Evolutionary conservation across 371 early-diverging fungal genomes (phyloP).

Genomic region (Dinochytrium kinnereticum): DNA sequence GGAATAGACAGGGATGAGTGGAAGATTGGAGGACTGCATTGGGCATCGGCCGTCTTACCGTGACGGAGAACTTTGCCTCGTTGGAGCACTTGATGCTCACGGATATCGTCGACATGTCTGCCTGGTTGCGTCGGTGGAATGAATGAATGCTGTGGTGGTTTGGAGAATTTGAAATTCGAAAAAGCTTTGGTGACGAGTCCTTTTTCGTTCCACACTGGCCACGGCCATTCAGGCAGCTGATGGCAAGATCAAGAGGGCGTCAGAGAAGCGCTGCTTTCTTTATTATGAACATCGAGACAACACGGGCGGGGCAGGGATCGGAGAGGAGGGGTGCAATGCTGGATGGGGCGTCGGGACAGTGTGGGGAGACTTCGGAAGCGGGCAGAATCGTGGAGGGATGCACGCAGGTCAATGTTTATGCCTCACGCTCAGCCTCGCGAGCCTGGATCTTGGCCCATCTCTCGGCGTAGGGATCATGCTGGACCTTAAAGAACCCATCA

Average conservation of each 20-base stretch:
- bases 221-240: neutral
- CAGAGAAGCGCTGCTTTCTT: too few species aligned
- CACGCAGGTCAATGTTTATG: neutral
- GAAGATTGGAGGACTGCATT: neutral
- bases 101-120: slow-evolving; percentile 46
- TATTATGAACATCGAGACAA: neutral
- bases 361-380: too few species aligned
- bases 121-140: neutral
- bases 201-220: neutral
- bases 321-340: too few species aligned
- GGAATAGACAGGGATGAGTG: neutral
- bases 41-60: slow-evolving; percentile 43
- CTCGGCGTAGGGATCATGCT: slow-evolving; percentile 33
- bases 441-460: slow-evolving; percentile 33
- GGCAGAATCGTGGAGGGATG: too few species aligned
- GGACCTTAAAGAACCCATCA: slow-evolving; percentile 9
- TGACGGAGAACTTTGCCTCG: slow-evolving; percentile 77
- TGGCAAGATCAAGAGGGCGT: too few species aligned
- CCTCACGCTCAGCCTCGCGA: neutral
- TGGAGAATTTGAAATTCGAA: neutral
- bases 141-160: too few species aligned
- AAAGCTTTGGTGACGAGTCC: neutral
- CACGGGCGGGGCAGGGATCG: too few species aligned
- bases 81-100: slow-evolving; percentile 85
- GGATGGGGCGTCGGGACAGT: too few species aligned